These are phyloP conservation scores for Capsicum pubescens DNA, from an alignment of 257 asterid genomes.

Conservation along the genomic window DNA sequence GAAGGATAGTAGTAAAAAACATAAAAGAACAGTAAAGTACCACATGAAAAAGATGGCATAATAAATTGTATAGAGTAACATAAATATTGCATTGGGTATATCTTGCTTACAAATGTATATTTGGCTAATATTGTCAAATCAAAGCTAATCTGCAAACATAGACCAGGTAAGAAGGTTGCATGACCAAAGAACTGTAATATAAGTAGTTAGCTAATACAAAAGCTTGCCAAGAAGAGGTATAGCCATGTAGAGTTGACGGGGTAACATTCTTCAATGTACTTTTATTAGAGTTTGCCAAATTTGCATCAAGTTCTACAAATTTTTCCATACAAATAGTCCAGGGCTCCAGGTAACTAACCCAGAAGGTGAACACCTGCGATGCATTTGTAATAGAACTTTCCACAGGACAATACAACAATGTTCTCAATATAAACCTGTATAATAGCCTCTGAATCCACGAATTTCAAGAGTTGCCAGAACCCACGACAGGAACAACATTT, in stretches of 20 bases:
- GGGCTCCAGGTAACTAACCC: constrained; percentile 90
- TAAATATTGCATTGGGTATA: no score
- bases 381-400: constrained; percentile 79
- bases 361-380: constrained; percentile 77
- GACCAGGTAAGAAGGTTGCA: constrained; percentile 43
- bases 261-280: background rate
- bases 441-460: constrained; percentile 82
- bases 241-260: constrained; percentile 47
- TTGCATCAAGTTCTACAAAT: constrained; percentile 66
- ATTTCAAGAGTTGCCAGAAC: constrained; percentile 65
- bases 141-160: no score
- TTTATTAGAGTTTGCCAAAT: constrained; percentile 35
- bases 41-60: no score
- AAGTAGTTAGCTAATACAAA: constrained; percentile 81
- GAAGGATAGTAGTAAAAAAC: no score
- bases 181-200: constrained; percentile 84
- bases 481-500: constrained; percentile 45
- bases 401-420: constrained; percentile 79
- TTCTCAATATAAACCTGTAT: constrained; percentile 81
- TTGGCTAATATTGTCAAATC: no score
- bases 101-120: no score
- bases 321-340: constrained; percentile 80
- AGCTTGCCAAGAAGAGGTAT: constrained; percentile 77
- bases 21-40: no score
- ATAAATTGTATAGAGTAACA: no score